Percentiles rank a stretch among this genome's conserved stretches.
Conservation (phyloP, 2,329 filamentous ascomycete genomes). For the Xylariaceae sp. region DNA sequence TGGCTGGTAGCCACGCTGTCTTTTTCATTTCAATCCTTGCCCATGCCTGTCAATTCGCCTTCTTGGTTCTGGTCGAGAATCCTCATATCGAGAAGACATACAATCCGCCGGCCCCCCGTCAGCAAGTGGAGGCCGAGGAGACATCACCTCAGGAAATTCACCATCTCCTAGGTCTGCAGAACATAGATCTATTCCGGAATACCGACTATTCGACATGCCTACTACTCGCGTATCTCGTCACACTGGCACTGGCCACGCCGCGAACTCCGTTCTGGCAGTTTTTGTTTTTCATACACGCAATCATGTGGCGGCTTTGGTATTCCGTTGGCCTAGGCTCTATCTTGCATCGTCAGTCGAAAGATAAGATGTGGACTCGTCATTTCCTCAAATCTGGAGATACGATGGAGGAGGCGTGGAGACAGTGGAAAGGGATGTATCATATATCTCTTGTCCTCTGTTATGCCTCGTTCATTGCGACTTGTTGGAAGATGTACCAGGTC, state of each 20-base stretch:
- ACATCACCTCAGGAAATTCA: constrained; percentile 63
- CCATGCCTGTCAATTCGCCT: constrained; percentile 89
- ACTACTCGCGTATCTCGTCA: constrained; percentile 67
- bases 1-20: constrained; percentile 96
- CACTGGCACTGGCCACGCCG: constrained; percentile 69
- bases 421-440: constrained; percentile 96
- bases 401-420: constrained; percentile 85
- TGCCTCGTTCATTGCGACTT: constrained; percentile 78
- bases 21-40: constrained; percentile 94
- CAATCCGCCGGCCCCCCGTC: constrained; percentile 77
- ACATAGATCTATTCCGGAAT: constrained; percentile 81
- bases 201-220: constrained; percentile 78
- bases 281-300: constrained; percentile 74
- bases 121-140: constrained; percentile 36
- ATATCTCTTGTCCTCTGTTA: constrained; percentile 89
- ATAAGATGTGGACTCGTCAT: constrained; percentile 93
- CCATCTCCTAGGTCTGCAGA: constrained; percentile 74
- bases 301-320: constrained; percentile 86
- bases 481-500: constrained; percentile 94
- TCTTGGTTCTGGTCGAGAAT: constrained; percentile 87
- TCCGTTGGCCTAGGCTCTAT: constrained; percentile 81
- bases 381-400: constrained; percentile 96
- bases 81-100: constrained; percentile 98
- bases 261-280: constrained; percentile 68
- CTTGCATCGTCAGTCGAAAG: constrained; percentile 76